These are phyloP conservation scores for Oryza meyeriana DNA, from an alignment of 176 grass and related monocot species.

Conservation along the genomic window DNA sequence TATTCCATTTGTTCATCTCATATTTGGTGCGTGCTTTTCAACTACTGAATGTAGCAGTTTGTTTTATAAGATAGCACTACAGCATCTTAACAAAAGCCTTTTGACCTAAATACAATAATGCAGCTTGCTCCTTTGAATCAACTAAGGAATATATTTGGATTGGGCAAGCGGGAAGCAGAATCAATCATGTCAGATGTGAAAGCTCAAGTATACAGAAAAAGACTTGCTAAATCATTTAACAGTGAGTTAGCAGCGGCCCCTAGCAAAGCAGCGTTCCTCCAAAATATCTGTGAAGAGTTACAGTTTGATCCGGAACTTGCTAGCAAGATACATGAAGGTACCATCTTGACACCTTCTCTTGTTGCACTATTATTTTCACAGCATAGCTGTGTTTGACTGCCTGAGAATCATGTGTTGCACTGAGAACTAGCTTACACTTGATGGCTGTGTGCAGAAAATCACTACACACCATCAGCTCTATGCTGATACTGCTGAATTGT, in stretches of 20 bases:
- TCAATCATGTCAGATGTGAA: slow-evolving; percentile 80
- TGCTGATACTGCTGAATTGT: background rate
- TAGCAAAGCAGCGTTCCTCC: slow-evolving; percentile 95
- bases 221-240: slow-evolving; percentile 78
- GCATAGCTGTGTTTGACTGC: background rate
- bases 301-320: slow-evolving; percentile 86
- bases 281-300: slow-evolving; percentile 91
- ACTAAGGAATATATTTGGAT: slow-evolving; percentile 91
- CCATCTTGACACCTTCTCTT: slow-evolving; percentile 25
- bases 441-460: background rate
- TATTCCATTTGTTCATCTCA: background rate
- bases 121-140: slow-evolving; percentile 82
- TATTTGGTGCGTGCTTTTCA: slow-evolving; percentile 6
- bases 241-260: slow-evolving; percentile 66
- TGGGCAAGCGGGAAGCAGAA: slow-evolving; percentile 94
- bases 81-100: slow-evolving; percentile 19
- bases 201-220: slow-evolving; percentile 77
- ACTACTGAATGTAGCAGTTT: background rate
- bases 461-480: background rate
- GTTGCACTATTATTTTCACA: slow-evolving; percentile 20
- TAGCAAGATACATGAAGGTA: slow-evolving; percentile 97
- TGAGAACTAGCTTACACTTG: background rate
- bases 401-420: background rate
- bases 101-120: slow-evolving; percentile 31
- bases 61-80: background rate